Conservation (phyloP, 2,329 filamentous ascomycete species). For the Claviceps monticola region DNA sequence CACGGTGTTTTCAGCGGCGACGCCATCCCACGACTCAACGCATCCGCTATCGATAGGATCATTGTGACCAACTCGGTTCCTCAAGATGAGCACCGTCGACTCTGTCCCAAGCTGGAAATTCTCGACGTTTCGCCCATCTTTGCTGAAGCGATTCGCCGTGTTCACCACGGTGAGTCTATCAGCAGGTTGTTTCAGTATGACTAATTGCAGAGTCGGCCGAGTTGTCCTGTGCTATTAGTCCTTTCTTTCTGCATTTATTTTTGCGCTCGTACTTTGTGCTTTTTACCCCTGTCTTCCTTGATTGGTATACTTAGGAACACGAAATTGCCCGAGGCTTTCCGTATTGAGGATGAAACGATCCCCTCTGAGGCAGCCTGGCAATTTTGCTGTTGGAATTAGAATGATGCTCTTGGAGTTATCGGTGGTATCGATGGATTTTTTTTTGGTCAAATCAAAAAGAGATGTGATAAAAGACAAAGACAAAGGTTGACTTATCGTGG, state of each 20-base stretch:
- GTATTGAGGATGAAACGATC: background rate
- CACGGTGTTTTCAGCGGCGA: constrained; percentile 93
- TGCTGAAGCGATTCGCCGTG: constrained; percentile 86
- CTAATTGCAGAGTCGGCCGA: constrained; percentile 4
- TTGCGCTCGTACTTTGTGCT: too few species aligned
- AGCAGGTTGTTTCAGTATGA: constrained; percentile 63
- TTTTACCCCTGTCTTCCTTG: background rate
- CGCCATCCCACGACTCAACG: constrained; percentile 86
- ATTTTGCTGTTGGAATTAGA: background rate
- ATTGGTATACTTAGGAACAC: background rate
- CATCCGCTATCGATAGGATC: constrained; percentile 82
- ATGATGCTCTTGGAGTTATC: background rate
- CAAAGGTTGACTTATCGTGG: background rate
- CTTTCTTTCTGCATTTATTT: background rate
- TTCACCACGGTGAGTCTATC: constrained; percentile 96
- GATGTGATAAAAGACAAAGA: background rate
- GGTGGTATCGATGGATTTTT: background rate
- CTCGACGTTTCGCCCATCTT: constrained; percentile 83
- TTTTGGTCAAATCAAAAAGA: too few species aligned
- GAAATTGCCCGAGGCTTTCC: background rate
- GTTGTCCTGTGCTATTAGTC: background rate
- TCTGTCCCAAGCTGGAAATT: constrained; percentile 81
- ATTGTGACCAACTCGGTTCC: constrained; percentile 93
- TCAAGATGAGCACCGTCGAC: constrained; percentile 63
- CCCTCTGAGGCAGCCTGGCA: background rate